These are phyloP conservation scores for Leccinum variicolor DNA, from an alignment of 768 basidiomycete genomes.

Conservation along the genomic window DNA sequence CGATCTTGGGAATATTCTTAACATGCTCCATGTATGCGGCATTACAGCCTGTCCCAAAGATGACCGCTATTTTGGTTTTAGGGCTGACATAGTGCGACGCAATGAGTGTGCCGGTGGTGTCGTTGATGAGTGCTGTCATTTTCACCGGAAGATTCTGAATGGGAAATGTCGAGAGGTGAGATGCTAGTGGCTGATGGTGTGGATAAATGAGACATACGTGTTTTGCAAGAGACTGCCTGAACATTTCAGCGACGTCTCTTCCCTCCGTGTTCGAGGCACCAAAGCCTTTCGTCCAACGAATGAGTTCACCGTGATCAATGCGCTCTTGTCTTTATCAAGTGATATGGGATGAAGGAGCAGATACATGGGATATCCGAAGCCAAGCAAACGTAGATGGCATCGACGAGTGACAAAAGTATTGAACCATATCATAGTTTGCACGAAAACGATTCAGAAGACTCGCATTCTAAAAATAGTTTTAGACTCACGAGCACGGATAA, in stretches of 20 bases:
- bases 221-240: slow-evolving; percentile 75
- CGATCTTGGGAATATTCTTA: slow-evolving; percentile 81
- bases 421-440: not conserved
- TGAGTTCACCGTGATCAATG: slow-evolving; percentile 92
- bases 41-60: slow-evolving; percentile 98
- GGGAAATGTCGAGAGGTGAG: not conserved
- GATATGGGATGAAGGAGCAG: not conserved
- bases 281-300: slow-evolving; percentile 99
- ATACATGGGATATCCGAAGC: not conserved
- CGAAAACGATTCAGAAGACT: not conserved
- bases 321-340: slow-evolving; percentile 65
- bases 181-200: not conserved
- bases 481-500: slow-evolving; percentile 85
- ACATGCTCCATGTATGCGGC: slow-evolving; percentile 97
- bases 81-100: slow-evolving; percentile 96
- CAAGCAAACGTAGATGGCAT: not conserved
- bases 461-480: not conserved
- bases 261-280: slow-evolving; percentile 91
- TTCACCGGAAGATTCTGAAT: slow-evolving; percentile 76
- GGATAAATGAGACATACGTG: slow-evolving; percentile 45
- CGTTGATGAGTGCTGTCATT: slow-evolving; percentile 89
- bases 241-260: slow-evolving; percentile 90
- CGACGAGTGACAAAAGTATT: not conserved
- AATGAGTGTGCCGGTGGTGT: slow-evolving; percentile 96
- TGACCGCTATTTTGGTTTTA: slow-evolving; percentile 87